Evolutionary conservation across 345 rosid genomes (phyloP).

Genomic region (Ceriops tagal): DNA sequence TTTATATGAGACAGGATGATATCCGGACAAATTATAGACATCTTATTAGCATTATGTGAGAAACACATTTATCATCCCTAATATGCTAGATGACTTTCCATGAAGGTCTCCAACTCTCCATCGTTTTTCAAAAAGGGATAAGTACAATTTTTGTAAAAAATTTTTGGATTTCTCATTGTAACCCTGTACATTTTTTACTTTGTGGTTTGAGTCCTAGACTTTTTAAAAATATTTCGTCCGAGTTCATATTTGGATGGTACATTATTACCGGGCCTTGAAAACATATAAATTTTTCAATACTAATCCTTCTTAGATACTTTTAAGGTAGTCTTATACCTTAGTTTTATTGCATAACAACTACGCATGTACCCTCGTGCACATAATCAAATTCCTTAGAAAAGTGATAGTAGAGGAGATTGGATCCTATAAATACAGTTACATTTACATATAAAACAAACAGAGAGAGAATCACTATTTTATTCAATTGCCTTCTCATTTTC

Average conservation of each 20-base stretch:
- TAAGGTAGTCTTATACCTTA: neutral
- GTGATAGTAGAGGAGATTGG: neutral
- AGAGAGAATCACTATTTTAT: neutral
- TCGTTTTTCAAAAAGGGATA: neutral
- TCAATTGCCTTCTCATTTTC: neutral
- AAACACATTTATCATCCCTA: constrained; percentile 1
- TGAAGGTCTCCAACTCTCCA: neutral
- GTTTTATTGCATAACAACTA: neutral
- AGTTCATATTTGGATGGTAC: too few relatives aligned
- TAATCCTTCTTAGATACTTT: too few relatives aligned
- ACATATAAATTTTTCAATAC: too few relatives aligned
- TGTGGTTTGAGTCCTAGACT: too few relatives aligned
- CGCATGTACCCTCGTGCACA: neutral
- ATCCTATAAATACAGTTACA: neutral
- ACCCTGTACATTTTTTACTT: too few relatives aligned
- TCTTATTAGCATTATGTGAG: constrained; percentile 8
- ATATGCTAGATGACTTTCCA: neutral
- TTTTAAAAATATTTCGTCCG: too few relatives aligned
- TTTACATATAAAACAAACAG: neutral
- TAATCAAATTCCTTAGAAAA: neutral
- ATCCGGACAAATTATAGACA: neutral
- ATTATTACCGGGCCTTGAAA: too few relatives aligned
- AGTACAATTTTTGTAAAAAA: too few relatives aligned
- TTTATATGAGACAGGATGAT: too few relatives aligned
- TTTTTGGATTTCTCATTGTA: too few relatives aligned